Evolutionary conservation across 176 grass and related monocot genomes (phyloP), one percentile per base, ranked within the genome.

Genomic region (Lolium perenne): DNA sequence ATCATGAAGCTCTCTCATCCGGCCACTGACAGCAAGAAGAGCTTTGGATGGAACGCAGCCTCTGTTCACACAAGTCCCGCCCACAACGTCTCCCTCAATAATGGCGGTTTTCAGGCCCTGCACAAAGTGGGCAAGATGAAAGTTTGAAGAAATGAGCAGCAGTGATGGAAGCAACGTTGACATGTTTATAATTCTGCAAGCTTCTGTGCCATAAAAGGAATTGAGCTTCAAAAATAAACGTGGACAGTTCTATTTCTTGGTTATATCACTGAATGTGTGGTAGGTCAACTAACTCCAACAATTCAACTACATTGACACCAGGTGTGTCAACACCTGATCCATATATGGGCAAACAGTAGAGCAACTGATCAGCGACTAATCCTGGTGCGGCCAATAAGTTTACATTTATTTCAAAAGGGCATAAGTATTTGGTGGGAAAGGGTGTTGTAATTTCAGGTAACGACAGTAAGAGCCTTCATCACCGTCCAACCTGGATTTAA

Each of bases 81-180:
- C 94, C 57, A 99, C 85, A 50, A 99, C 82, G 85, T 99, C 97
- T 51, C 94, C 97, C 89, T 99, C 94, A 59, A 99, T 94, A 78
- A 99, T 94, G 56, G 97, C 87, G 68, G 97, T 99, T 88, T 99
- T 97, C 61, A 97, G 57, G 70, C 97, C 97, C 97, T 95, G 76
- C 60, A 85, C 23, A 70, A 70, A 22, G 59, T 71, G 26, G 50
- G 6, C 32, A 61, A 53, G 13, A n/a, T 65, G 4, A 73, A 72
- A 78, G 8, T 3, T 8, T 47, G n/a, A 63, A 82, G 15, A 64
- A 41, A 83, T 47, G 5, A 47, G 26, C 7, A 62, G 41, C 12
- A 61, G 8, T n/a, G 60, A 50, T 6, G 4, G 40, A 20, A 68
- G 38, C 68, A 58, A 46, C 26, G 45, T 32, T 20, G 2, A 3